Percentiles rank a stretch among this genome's conserved stretches.
Evolutionary conservation across 225 moss, liverwort and hornwort genomes (phyloP).

Genomic region (Asterella californica): DNA sequence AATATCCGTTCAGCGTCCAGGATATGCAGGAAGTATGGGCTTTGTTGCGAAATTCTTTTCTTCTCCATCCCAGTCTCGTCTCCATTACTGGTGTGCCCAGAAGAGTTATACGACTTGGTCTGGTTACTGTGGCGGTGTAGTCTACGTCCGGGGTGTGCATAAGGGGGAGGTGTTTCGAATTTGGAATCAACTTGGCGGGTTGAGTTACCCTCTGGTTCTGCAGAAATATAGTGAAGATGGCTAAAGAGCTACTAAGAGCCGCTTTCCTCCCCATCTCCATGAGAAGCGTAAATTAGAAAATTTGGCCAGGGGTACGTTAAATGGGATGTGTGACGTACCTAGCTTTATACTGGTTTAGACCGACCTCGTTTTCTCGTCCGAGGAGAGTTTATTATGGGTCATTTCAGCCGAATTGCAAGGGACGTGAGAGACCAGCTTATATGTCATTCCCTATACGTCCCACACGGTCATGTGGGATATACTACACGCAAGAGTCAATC

Average conservation of each 20-base stretch:
- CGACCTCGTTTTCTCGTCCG: background rate
- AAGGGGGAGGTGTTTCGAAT: background rate
- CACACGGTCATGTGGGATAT: background rate
- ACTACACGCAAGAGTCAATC: background rate
- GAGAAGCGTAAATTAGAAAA: background rate
- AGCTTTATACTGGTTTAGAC: background rate
- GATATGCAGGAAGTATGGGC: background rate
- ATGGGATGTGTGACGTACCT: background rate
- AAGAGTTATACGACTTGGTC: background rate
- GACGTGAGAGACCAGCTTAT: background rate
- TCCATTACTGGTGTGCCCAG: background rate
- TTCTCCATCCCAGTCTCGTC: background rate
- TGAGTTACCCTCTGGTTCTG: background rate
- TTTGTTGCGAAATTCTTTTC: background rate
- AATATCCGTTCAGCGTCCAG: background rate
- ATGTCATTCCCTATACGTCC: background rate
- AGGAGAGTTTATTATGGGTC: background rate
- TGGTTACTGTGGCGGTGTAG: background rate
- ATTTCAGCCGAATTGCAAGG: background rate
- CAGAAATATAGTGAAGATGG: background rate
- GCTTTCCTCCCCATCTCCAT: background rate
- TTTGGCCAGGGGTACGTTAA: background rate
- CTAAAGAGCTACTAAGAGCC: background rate
- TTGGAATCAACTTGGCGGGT: background rate
- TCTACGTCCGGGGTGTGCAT: background rate